Conservation (phyloP, 768 basidiomycete species). For the Aureoboletus auriporus region DNA sequence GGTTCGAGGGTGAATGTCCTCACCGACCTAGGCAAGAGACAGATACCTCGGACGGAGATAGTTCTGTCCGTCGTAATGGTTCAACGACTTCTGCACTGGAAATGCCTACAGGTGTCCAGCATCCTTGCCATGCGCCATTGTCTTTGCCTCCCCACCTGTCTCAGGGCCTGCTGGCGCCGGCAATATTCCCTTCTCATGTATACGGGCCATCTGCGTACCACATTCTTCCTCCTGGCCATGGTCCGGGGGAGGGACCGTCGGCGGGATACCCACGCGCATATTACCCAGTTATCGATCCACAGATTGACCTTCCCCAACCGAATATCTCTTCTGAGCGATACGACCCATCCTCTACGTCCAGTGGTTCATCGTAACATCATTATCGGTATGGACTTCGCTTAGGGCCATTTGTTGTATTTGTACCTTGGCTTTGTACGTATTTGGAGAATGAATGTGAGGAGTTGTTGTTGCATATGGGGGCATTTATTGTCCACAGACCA, state of each 20-base stretch:
- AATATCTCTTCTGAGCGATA: constrained; percentile 34
- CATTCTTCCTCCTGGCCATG: constrained; percentile 18
- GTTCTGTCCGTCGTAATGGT: constrained; percentile 1
- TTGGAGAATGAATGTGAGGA: constrained; percentile 15
- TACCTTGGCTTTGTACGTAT: constrained; percentile 19
- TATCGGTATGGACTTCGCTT: too few species aligned
- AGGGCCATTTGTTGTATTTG: too few species aligned
- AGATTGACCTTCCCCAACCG: constrained; percentile 27
- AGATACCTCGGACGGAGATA: constrained; percentile 26
- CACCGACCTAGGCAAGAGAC: constrained; percentile 31
- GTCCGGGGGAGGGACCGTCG: constrained; percentile 22
- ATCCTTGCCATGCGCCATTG: constrained; percentile 13
- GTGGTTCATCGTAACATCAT: constrained; percentile 13
- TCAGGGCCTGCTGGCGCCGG: constrained; percentile 13
- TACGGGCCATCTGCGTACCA: constrained; percentile 30
- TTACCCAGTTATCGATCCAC: constrained; percentile 40
- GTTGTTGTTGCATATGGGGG: constrained; percentile 2
- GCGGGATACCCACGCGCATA: constrained; percentile 28
- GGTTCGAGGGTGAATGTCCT: constrained; percentile 42
- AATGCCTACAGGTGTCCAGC: constrained; percentile 1
- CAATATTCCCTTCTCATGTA: constrained; percentile 23
- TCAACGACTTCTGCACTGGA: constrained; percentile 4
- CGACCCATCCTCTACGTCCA: constrained; percentile 8
- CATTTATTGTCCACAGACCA: neutral
- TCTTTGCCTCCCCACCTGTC: constrained; percentile 13